phyloP scores from a whole-genome alignment of 176 grass and related monocot genomes.

The Guadua angustifolia region DNA sequence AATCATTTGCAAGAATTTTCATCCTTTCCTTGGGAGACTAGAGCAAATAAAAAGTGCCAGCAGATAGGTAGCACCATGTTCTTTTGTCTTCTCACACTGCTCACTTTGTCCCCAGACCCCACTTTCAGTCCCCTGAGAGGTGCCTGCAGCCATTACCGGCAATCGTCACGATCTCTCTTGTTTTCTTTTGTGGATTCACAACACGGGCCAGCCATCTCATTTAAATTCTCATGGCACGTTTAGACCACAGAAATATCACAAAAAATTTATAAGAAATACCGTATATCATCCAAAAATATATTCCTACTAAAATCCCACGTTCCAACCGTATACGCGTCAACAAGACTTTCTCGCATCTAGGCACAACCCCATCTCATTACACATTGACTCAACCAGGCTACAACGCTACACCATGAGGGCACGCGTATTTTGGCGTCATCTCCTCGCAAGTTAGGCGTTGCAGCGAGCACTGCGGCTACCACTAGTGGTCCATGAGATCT shows the following conservation, averaged over 20 bases:
- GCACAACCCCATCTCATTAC: too few relatives aligned
- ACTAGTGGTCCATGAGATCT: constrained; percentile 25
- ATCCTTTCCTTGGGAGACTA: constrained; percentile 42
- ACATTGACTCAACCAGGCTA: background rate
- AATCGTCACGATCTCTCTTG: constrained; percentile 17
- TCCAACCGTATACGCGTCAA: background rate
- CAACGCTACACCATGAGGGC: background rate
- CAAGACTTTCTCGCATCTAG: background rate
- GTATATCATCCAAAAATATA: too few relatives aligned
- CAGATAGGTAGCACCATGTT: constrained; percentile 42
- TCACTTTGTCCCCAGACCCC: constrained; percentile 49
- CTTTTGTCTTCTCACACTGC: constrained; percentile 56
- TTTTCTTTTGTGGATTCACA: background rate
- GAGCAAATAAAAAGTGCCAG: constrained; percentile 51
- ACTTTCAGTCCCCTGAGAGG: constrained; percentile 49
- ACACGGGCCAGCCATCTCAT: background rate
- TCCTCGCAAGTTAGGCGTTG: background rate
- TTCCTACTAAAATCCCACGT: background rate
- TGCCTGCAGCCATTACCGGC: constrained; percentile 47
- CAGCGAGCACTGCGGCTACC: background rate
- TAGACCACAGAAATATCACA: too few relatives aligned
- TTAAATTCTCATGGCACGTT: background rate
- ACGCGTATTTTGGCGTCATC: constrained; percentile 30
- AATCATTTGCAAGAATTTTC: constrained; percentile 52
- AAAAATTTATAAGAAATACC: background rate